Evolutionary conservation across 2,329 filamentous ascomycete species (phyloP).

Genomic region (Nothophoma quercina): DNA sequence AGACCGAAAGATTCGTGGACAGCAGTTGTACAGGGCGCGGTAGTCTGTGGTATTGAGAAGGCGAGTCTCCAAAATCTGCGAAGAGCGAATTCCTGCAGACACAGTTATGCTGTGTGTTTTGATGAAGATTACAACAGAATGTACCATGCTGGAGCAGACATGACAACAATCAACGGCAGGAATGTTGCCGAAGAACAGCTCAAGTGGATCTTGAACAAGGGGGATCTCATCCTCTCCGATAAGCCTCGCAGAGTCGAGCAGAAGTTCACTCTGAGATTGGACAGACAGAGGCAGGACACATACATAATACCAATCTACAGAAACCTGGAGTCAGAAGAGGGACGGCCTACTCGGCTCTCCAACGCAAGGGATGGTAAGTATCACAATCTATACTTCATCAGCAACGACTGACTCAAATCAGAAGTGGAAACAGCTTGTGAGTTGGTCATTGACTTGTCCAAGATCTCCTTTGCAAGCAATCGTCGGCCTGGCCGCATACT

Average conservation of each 20-base stretch:
- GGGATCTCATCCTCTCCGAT: slow-evolving; percentile 23
- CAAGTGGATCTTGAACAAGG: slow-evolving; percentile 28
- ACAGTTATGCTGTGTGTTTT: slow-evolving; percentile 29
- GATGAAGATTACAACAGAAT: slow-evolving; percentile 20
- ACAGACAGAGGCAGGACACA: slow-evolving; percentile 1
- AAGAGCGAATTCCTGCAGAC: slow-evolving; percentile 18
- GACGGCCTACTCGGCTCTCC: slow-evolving; percentile 16
- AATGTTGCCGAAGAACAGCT: slow-evolving; percentile 20
- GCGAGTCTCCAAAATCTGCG: slow-evolving; percentile 13
- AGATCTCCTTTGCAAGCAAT: neutral
- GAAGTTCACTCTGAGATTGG: slow-evolving; percentile 16
- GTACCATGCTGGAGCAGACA: slow-evolving; percentile 7
- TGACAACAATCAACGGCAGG: neutral
- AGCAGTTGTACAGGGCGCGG: slow-evolving; percentile 32
- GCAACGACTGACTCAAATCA: slow-evolving; percentile 15
- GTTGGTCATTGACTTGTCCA: slow-evolving; percentile 14
- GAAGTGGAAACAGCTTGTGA: slow-evolving; percentile 13
- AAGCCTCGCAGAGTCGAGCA: slow-evolving; percentile 8
- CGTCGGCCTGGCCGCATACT: neutral
- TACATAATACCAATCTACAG: slow-evolving; percentile 17
- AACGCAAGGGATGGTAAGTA: slow-evolving; percentile 15
- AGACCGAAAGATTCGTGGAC: slow-evolving; percentile 31
- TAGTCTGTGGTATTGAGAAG: slow-evolving; percentile 38
- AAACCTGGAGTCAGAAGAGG: slow-evolving; percentile 14
- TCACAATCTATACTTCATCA: neutral